These are phyloP conservation scores for Boletus fagicola DNA, from an alignment of 768 basidiomycete genomes.

Conservation along the genomic window DNA sequence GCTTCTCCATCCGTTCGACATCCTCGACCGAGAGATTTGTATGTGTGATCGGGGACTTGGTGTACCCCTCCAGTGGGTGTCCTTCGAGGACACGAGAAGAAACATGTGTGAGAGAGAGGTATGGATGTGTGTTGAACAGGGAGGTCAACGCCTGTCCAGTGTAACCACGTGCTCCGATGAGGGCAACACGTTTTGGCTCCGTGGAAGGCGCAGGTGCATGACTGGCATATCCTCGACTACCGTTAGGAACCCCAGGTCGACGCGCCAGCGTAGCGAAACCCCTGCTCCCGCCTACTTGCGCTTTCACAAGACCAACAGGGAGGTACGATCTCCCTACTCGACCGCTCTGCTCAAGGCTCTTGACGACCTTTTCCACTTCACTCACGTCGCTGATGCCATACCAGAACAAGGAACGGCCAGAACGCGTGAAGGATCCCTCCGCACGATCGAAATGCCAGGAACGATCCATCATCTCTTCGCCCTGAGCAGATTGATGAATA, in stretches of 20 bases:
- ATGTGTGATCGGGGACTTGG: constrained; percentile 71
- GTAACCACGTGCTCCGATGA: constrained; percentile 95
- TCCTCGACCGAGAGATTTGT: constrained; percentile 76
- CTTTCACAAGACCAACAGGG: constrained; percentile 41
- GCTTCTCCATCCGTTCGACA: constrained; percentile 85
- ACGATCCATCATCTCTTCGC: constrained; percentile 83
- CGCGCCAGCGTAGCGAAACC: constrained; percentile 28
- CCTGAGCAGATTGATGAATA: constrained; percentile 31
- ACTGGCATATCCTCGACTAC: constrained; percentile 79
- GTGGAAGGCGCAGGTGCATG: constrained; percentile 46
- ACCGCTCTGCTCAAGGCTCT: constrained; percentile 68
- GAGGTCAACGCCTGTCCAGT: constrained; percentile 91
- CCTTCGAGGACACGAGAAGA: constrained; percentile 95
- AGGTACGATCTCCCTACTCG: constrained; percentile 88
- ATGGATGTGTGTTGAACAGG: constrained; percentile 84
- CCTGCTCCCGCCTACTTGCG: constrained; percentile 23
- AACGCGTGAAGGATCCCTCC: constrained; percentile 94
- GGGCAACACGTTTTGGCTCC: constrained; percentile 82
- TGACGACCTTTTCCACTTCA: constrained; percentile 87
- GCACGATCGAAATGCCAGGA: constrained; percentile 99
- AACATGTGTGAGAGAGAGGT: constrained; percentile 89
- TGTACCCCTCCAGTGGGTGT: constrained; percentile 73
- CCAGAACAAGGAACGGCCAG: constrained; percentile 95
- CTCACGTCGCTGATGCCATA: constrained; percentile 89
- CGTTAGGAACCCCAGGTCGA: constrained; percentile 37